phyloP scores from a whole-genome alignment of 2,329 filamentous ascomycete species.

The Colletotrichum tropicale region DNA sequence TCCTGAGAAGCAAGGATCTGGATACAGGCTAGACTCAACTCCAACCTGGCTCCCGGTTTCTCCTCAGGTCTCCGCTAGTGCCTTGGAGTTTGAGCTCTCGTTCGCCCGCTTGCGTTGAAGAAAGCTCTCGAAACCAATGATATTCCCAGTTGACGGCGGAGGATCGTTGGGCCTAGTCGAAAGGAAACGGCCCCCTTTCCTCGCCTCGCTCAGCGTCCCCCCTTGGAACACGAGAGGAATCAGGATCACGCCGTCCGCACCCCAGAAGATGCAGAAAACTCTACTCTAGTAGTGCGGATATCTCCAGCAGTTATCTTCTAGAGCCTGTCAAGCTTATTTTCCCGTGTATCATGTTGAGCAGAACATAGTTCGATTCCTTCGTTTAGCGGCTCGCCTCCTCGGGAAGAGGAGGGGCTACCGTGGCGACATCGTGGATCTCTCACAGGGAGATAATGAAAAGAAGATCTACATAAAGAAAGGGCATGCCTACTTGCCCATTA shows the following conservation, averaged over 20 bases:
- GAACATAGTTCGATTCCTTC: not conserved
- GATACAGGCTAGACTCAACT: not conserved
- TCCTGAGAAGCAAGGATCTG: not conserved
- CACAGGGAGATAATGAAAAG: not conserved
- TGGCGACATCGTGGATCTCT: not conserved
- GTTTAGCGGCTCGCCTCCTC: not conserved
- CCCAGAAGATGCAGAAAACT: not conserved
- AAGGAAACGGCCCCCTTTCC: not conserved
- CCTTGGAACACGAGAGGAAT: conserved; percentile 7
- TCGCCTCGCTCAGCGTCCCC: not conserved
- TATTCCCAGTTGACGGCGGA: not conserved
- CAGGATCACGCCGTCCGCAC: conserved; percentile 2
- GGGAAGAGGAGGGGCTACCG: not conserved
- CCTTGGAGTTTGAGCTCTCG: not conserved
- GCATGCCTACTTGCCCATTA: not conserved
- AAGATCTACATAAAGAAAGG: conserved; percentile 2
- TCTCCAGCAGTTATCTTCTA: not conserved
- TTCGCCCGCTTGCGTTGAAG: not conserved
- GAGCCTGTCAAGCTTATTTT: conserved; percentile 6
- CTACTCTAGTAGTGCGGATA: not conserved
- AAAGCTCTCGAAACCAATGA: not conserved
- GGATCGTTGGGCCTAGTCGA: not conserved
- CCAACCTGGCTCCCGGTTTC: not conserved
- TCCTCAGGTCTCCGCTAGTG: not conserved
- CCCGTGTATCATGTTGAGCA: conserved; percentile 3